phyloP scores from a whole-genome alignment of 768 basidiomycete species.

The Suillus americanus region DNA sequence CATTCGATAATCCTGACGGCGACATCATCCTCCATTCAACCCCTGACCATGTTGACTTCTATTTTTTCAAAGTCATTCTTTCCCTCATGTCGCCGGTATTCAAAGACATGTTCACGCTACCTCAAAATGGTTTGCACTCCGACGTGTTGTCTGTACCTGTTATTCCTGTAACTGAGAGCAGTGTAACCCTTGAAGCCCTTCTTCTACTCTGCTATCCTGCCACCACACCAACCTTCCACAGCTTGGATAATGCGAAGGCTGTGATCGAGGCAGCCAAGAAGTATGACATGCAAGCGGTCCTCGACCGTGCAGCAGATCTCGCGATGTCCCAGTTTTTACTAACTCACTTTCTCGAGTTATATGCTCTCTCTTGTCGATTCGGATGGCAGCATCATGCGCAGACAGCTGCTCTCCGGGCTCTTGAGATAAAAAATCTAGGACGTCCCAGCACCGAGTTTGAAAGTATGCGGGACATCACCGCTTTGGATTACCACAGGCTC shows the following conservation, averaged over 20 bases:
- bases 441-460: slow-evolving; percentile 21
- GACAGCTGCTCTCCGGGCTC: slow-evolving; percentile 22
- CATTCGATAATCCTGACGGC: slow-evolving; percentile 32
- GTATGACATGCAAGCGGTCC: slow-evolving; percentile 26
- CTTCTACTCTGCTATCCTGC: slow-evolving; percentile 42
- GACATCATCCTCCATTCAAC: slow-evolving; percentile 36
- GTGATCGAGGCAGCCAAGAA: slow-evolving; percentile 19
- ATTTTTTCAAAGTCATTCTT: slow-evolving; percentile 36
- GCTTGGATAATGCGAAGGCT: slow-evolving; percentile 13
- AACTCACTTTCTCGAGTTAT: slow-evolving; percentile 23
- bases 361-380: slow-evolving; percentile 27
- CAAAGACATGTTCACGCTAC: slow-evolving; percentile 25
- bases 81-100: slow-evolving; percentile 37
- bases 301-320: slow-evolving; percentile 16
- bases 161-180: slow-evolving; percentile 42
- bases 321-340: slow-evolving; percentile 10
- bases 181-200: slow-evolving; percentile 33
- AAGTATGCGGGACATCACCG: slow-evolving; percentile 43
- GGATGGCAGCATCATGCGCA: slow-evolving; percentile 19
- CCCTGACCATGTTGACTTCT: slow-evolving; percentile 33
- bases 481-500: slow-evolving; percentile 39
- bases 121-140: slow-evolving; percentile 11
- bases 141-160: slow-evolving; percentile 23
- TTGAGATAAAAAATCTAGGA: slow-evolving; percentile 13
- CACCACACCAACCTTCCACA: background rate